Conservation (phyloP, 495 filamentous ascomycete genomes). For the Xylaria telfairii region DNA sequence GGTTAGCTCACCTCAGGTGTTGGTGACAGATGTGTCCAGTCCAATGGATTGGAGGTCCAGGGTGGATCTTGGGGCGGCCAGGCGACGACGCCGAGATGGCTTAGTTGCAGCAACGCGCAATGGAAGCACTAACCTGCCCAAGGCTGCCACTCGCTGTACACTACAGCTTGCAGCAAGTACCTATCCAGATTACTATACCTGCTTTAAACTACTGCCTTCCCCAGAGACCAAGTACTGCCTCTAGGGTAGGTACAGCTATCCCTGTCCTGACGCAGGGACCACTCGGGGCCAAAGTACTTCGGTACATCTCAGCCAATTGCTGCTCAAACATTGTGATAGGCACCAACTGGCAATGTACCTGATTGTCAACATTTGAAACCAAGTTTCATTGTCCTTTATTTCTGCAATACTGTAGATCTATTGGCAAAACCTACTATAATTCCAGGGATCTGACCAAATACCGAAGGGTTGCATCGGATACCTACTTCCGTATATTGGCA, state of each 20-base stretch:
- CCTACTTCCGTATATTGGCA: not conserved
- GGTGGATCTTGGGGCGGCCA: constrained; percentile 17
- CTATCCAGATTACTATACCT: not conserved
- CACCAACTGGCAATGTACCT: not conserved
- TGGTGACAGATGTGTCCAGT: constrained; percentile 16
- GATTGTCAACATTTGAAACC: not conserved
- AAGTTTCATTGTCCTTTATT: not conserved
- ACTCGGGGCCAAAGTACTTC: not conserved
- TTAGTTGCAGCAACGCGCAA: constrained; percentile 16
- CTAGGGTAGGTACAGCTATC: not conserved
- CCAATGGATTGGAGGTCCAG: constrained; percentile 14
- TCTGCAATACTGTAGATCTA: not conserved
- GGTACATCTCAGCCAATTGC: not conserved
- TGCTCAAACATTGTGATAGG: constrained; percentile 6
- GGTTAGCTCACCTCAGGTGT: not conserved
- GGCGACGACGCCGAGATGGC: constrained; percentile 21
- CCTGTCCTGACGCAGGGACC: constrained; percentile 11
- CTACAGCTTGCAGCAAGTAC: not conserved
- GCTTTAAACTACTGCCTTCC: not conserved
- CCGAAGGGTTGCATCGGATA: not conserved
- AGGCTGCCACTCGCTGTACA: constrained; percentile 10
- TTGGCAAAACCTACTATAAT: not conserved
- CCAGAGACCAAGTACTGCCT: not conserved
- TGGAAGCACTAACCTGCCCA: not conserved
- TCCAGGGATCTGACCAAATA: not conserved